Evolutionary conservation across 1,139 yeast species (phyloP).

Genomic region (Yamadazyma blattariae): DNA sequence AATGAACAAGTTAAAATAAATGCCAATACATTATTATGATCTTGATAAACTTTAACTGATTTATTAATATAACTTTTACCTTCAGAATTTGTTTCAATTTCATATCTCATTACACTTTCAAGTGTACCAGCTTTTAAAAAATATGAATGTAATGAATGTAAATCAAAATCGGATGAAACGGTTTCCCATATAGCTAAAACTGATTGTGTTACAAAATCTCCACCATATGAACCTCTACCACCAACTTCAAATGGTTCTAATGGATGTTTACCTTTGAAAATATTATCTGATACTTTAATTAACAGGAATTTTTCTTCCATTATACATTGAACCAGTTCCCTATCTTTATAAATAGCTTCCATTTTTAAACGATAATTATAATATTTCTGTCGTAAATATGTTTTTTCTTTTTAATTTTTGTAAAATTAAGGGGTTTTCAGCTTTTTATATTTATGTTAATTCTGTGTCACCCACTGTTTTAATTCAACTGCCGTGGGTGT

Average conservation of each 20-base stretch:
- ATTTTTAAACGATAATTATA: too few relatives aligned
- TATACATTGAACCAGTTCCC: conserved; percentile 15
- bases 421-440: too few relatives aligned
- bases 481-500: too few relatives aligned
- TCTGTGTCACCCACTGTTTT: too few relatives aligned
- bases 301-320: conserved; percentile 23
- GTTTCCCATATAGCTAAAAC: conserved; percentile 39
- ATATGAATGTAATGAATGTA: conserved; percentile 41
- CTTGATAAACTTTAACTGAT: conserved; percentile 26
- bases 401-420: too few relatives aligned
- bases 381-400: neutral
- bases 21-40: conserved; percentile 23
- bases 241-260: conserved; percentile 30
- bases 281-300: conserved; percentile 8
- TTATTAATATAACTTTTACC: conserved; percentile 34
- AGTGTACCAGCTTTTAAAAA: conserved; percentile 35
- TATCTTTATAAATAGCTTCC: conserved; percentile 16
- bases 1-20: conserved; percentile 32
- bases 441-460: neutral
- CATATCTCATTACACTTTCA: conserved; percentile 23
- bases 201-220: conserved; percentile 36
- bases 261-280: conserved; percentile 33
- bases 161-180: conserved; percentile 35
- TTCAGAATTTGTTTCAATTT: conserved; percentile 26
- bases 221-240: conserved; percentile 41